A percentile compares a stretch with the other conserved stretches of the same genome.
phyloP scores from a whole-genome alignment of 331 rosid genomes.

The Ulmus americana region DNA sequence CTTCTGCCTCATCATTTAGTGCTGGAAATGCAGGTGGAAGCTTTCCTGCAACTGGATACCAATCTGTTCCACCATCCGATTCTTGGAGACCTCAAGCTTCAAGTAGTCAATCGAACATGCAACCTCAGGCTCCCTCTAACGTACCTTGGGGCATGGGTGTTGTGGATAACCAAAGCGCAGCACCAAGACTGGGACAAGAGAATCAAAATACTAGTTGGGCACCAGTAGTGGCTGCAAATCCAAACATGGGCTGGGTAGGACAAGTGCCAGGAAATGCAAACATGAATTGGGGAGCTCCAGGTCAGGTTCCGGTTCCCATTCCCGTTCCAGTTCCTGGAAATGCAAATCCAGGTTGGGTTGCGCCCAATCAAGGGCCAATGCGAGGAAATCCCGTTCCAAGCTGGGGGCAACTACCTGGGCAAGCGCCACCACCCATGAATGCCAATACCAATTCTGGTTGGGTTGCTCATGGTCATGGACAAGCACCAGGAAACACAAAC shows the following conservation, averaged over 20 bases:
- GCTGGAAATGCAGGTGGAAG: slow-evolving; percentile 47
- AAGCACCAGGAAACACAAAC: slow-evolving; percentile 45
- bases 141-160: slow-evolving; percentile 58
- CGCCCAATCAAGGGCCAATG: slow-evolving; percentile 55
- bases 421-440: slow-evolving; percentile 42
- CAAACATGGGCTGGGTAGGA: slow-evolving; percentile 51
- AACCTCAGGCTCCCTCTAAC: slow-evolving; percentile 46
- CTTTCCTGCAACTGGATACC: slow-evolving; percentile 38
- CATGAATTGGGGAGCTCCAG: slow-evolving; percentile 47
- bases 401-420: slow-evolving; percentile 58
- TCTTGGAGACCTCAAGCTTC: slow-evolving; percentile 70
- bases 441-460: slow-evolving; percentile 52
- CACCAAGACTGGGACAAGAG: slow-evolving; percentile 37
- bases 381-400: slow-evolving; percentile 36
- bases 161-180: slow-evolving; percentile 31
- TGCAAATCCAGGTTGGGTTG: slow-evolving; percentile 59
- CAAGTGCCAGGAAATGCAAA: slow-evolving; percentile 53
- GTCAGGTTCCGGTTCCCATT: slow-evolving; percentile 29
- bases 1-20: slow-evolving; percentile 34
- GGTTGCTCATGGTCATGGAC: slow-evolving; percentile 49
- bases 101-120: slow-evolving; percentile 44
- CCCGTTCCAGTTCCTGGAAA: slow-evolving; percentile 45
- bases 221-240: slow-evolving; percentile 47
- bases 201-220: slow-evolving; percentile 56
- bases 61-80: slow-evolving; percentile 45